A percentile compares a stretch with the other conserved stretches of the same genome.
These are phyloP conservation scores for Trichoderma gamsii DNA, from an alignment of 495 filamentous ascomycete species.

Conservation along the genomic window DNA sequence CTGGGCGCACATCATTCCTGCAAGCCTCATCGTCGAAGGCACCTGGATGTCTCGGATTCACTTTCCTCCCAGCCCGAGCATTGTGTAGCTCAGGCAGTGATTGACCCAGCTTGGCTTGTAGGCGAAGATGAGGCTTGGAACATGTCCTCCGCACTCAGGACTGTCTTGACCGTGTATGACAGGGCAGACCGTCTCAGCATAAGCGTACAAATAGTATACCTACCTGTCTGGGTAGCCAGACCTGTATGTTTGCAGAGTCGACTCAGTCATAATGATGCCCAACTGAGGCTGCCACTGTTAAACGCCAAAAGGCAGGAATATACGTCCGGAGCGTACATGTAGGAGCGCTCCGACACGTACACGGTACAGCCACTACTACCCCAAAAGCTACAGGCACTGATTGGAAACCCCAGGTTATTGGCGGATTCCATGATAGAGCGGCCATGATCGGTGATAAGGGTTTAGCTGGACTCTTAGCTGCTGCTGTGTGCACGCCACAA, in stretches of 20 bases:
- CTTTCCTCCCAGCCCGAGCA: neutral
- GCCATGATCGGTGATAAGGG: conserved; percentile 12
- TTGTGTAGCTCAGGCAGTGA: neutral
- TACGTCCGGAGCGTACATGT: too few relatives aligned
- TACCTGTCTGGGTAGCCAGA: neutral
- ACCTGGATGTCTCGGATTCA: conserved; percentile 5
- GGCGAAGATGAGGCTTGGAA: neutral
- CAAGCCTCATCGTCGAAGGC: neutral
- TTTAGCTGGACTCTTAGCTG: conserved; percentile 5
- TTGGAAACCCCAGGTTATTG: too few relatives aligned
- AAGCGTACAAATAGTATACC: too few relatives aligned
- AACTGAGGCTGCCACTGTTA: too few relatives aligned
- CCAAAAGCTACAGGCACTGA: too few relatives aligned
- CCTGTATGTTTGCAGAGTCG: neutral
- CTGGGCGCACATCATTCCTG: conserved; percentile 3
- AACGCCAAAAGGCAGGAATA: too few relatives aligned
- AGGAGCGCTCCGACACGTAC: neutral
- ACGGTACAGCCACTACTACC: too few relatives aligned
- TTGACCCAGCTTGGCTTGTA: neutral
- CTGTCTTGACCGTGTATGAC: neutral
- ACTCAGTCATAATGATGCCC: too few relatives aligned
- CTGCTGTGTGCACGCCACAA: conserved; percentile 7
- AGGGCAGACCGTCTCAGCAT: neutral
- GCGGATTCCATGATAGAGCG: neutral
- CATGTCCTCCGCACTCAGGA: neutral